phyloP scores from a whole-genome alignment of 768 basidiomycete genomes.

The Dentipellis sp. region DNA sequence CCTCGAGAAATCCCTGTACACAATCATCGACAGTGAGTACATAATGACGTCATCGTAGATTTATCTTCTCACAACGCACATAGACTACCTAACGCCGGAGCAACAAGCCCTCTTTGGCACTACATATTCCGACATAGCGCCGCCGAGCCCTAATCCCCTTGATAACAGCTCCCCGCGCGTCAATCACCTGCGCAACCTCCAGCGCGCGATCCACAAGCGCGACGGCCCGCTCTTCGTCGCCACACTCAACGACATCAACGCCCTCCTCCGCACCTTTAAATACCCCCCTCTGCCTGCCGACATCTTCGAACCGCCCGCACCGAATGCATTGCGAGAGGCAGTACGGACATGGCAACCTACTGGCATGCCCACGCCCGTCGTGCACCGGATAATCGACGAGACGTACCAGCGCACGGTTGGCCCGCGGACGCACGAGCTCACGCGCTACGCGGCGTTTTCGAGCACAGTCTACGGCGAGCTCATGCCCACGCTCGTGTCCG shows the following conservation, averaged over 20 bases:
- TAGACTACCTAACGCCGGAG: conserved; percentile 59
- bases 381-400: conserved; percentile 77
- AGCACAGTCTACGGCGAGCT: conserved; percentile 87
- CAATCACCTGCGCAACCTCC: conserved; percentile 46
- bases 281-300: conserved; percentile 50
- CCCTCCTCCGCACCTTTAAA: conserved; percentile 53
- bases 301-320: conserved; percentile 31
- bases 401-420: conserved; percentile 92
- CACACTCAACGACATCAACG: conserved; percentile 54
- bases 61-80: not conserved
- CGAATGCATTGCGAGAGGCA: conserved; percentile 39
- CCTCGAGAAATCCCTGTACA: conserved; percentile 60
- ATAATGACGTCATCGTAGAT: not conserved
- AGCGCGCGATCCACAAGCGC: conserved; percentile 57
- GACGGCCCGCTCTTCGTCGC: conserved; percentile 67
- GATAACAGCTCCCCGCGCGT: conserved; percentile 1
- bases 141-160: conserved; percentile 13
- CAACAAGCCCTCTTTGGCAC: conserved; percentile 63
- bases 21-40: conserved; percentile 51
- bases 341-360: conserved; percentile 40
- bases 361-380: conserved; percentile 55
- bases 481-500: conserved; percentile 61
- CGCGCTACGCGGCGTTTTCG: conserved; percentile 75
- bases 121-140: conserved; percentile 35
- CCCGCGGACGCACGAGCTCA: conserved; percentile 74